Conservation (phyloP, 1,284 basidiomycete species). For the Agroathelia rolfsii region DNA sequence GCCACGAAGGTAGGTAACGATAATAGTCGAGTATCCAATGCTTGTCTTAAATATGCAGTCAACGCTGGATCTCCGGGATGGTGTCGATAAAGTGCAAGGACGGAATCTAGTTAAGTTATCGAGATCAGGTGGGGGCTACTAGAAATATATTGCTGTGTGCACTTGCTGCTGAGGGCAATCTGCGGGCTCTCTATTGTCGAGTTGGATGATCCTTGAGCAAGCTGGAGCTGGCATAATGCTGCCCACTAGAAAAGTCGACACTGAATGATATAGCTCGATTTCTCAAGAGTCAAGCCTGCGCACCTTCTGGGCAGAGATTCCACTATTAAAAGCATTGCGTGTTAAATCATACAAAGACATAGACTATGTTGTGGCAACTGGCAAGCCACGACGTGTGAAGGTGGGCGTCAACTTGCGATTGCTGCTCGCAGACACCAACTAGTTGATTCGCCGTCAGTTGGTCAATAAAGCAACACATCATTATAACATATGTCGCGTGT, state of each 20-base stretch:
- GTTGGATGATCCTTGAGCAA: conserved; percentile 36
- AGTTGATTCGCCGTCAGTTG: too few species aligned
- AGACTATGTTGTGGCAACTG: too few species aligned
- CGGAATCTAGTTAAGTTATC: conserved; percentile 38
- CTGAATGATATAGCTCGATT: conserved; percentile 1
- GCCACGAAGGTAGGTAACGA: conserved; percentile 49
- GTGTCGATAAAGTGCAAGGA: conserved; percentile 51
- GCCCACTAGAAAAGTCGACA: conserved; percentile 55
- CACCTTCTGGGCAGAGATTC: conserved; percentile 52
- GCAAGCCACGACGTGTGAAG: too few species aligned
- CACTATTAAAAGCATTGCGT: conserved; percentile 61
- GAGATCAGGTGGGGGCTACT: conserved; percentile 5
- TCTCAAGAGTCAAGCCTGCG: conserved; percentile 8
- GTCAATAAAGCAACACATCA: too few species aligned
- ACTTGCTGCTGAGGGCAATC: conserved; percentile 38
- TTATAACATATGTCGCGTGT: too few species aligned
- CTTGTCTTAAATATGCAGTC: conserved; percentile 49
- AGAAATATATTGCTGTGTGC: neutral
- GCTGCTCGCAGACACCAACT: too few species aligned
- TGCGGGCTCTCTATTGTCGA: conserved; percentile 30
- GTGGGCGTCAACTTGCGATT: too few species aligned
- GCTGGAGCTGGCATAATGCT: conserved; percentile 46
- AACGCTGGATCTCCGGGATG: conserved; percentile 58
- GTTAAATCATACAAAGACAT: conserved; percentile 64
- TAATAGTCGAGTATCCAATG: conserved; percentile 44